A percentile compares a stretch with the other conserved stretches of the same genome.
Evolutionary conservation across 176 grass and related monocot genomes (phyloP).

Genomic region (Carex myosuroides): DNA sequence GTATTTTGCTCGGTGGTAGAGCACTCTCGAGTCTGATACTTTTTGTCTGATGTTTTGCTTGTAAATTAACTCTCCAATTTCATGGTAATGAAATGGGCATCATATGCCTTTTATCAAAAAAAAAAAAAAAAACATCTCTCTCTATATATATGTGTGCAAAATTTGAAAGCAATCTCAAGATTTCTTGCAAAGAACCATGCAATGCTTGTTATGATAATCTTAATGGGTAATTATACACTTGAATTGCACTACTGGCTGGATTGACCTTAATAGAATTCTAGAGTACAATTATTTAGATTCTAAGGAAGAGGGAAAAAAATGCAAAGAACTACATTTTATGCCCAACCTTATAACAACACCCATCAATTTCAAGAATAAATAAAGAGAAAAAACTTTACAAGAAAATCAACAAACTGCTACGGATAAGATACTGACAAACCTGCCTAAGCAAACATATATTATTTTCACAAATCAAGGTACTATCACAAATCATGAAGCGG

Average conservation of each 20-base stretch:
- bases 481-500: slow-evolving; percentile 1
- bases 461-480: background rate
- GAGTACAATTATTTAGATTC: background rate
- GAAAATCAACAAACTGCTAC: background rate
- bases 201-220: too few species aligned
- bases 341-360: background rate
- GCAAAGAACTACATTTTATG: background rate
- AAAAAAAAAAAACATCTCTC: too few species aligned
- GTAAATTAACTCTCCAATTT: too few species aligned
- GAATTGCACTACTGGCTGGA: background rate
- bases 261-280: background rate
- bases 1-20: too few species aligned
- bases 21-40: too few species aligned
- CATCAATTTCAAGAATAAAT: background rate
- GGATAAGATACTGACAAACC: background rate
- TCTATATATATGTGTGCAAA: background rate
- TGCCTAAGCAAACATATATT: background rate
- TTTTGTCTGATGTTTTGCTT: too few species aligned
- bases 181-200: too few species aligned
- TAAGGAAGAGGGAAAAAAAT: background rate
- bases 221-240: background rate
- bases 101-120: too few species aligned
- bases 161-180: background rate
- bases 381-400: background rate
- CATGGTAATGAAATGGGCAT: too few species aligned